A percentile compares a stretch with the other conserved stretches of the same genome.
phyloP scores from a whole-genome alignment of 176 grass and related monocot species.

The Juncus inflexus region DNA sequence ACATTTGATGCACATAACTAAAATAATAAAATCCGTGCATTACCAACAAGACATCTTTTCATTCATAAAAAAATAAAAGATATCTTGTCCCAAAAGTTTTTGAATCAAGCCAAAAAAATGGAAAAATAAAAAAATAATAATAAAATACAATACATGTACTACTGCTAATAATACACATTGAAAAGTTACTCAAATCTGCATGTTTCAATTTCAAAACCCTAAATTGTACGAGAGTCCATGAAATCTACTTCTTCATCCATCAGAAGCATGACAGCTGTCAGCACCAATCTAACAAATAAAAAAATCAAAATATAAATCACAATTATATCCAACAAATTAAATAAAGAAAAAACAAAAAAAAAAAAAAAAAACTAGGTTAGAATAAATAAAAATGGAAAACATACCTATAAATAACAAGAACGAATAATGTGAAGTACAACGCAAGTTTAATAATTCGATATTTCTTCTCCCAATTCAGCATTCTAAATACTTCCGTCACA shows the following conservation, averaged over 20 bases:
- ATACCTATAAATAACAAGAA: slow-evolving; percentile 95
- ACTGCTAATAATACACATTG: too few relatives aligned
- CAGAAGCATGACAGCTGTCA: slow-evolving; percentile 67
- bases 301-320: slow-evolving; percentile 24
- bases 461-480: slow-evolving; percentile 73
- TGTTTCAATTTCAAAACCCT: slow-evolving; percentile 22
- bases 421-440: slow-evolving; percentile 82
- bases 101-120: too few relatives aligned
- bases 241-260: slow-evolving; percentile 72
- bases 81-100: too few relatives aligned
- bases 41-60: too few relatives aligned
- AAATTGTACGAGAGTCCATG: slow-evolving; percentile 58
- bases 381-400: slow-evolving; percentile 5
- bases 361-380: slow-evolving; percentile 17
- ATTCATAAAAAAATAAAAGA: too few relatives aligned
- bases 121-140: too few relatives aligned
- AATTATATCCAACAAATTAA: not conserved
- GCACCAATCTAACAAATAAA: slow-evolving; percentile 63
- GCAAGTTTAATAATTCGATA: slow-evolving; percentile 86
- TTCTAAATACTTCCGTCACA: slow-evolving; percentile 91
- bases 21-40: too few relatives aligned
- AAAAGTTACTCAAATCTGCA: slow-evolving; percentile 26
- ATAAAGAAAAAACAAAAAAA: slow-evolving; percentile 13
- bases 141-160: too few relatives aligned
- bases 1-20: too few relatives aligned